These are phyloP conservation scores for Endoconidiophora polonica DNA, from an alignment of 2,329 filamentous ascomycete species.

Conservation along the genomic window DNA sequence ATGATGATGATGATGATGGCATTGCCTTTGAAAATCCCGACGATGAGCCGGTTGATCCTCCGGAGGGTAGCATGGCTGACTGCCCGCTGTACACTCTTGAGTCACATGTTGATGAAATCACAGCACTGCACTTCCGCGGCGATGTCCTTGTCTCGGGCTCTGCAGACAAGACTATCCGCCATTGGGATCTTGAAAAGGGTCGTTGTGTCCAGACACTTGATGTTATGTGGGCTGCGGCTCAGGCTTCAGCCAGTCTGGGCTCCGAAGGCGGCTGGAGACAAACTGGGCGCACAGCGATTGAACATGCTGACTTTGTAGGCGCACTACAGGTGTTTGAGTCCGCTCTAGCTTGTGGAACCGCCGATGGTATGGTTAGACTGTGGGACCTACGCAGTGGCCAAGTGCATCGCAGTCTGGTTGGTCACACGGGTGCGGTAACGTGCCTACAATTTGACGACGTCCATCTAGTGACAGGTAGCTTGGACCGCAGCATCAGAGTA, in stretches of 20 bases:
- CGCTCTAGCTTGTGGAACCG: conserved; percentile 86
- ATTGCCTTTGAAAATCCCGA: conserved; percentile 58
- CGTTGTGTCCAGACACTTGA: conserved; percentile 94
- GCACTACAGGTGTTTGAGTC: conserved; percentile 92
- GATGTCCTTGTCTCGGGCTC: conserved; percentile 89
- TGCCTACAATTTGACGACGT: conserved; percentile 92
- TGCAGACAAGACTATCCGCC: conserved; percentile 88
- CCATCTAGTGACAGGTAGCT: conserved; percentile 81
- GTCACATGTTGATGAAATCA: conserved; percentile 86
- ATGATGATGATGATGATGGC: conserved; percentile 42
- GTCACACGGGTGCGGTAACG: conserved; percentile 87
- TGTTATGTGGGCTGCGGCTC: conserved; percentile 93
- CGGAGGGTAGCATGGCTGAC: conserved; percentile 68
- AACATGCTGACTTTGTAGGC: conserved; percentile 75
- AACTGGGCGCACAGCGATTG: conserved; percentile 35
- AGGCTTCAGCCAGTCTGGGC: conserved; percentile 56
- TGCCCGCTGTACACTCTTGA: conserved; percentile 78
- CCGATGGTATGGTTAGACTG: conserved; percentile 88
- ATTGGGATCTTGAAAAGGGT: conserved; percentile 97
- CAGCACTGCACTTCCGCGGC: conserved; percentile 76
- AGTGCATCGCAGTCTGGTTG: conserved; percentile 89
- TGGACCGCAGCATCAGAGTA: conserved; percentile 86
- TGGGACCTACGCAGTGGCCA: conserved; percentile 96
- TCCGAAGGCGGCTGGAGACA: conserved; percentile 56
- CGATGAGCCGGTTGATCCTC: conserved; percentile 50